A percentile compares a stretch with the other conserved stretches of the same genome.
Conservation (phyloP, 2,329 filamentous ascomycete genomes). For the Cladophialophora bantiana region DNA sequence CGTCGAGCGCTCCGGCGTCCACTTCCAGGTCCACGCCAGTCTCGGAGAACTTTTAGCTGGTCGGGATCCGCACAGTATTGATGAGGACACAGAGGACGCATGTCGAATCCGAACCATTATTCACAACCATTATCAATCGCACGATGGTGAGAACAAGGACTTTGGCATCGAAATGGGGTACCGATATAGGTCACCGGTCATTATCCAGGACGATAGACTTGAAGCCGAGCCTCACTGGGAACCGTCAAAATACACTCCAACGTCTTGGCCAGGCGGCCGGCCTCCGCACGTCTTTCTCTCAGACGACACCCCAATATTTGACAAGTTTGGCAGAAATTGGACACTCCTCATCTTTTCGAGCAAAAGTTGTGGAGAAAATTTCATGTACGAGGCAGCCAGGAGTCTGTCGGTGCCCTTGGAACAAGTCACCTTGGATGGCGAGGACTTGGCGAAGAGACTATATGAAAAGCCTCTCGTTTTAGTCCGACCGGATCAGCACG, state of each 20-base stretch:
- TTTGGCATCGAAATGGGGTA: constrained; percentile 41
- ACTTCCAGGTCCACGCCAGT: constrained; percentile 36
- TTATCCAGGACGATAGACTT: constrained; percentile 21
- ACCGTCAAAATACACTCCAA: constrained; percentile 22
- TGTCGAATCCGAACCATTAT: constrained; percentile 9
- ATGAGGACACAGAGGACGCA: constrained; percentile 21
- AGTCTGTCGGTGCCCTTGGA: constrained; percentile 15
- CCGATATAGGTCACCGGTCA: constrained; percentile 33
- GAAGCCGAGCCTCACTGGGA: constrained; percentile 16
- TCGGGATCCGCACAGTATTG: constrained; percentile 7
- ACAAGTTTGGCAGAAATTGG: constrained; percentile 28
- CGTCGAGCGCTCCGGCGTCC: constrained; percentile 40
- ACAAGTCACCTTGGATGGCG: constrained; percentile 10
- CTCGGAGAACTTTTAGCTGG: constrained; percentile 13
- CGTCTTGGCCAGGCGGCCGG: constrained; percentile 26
- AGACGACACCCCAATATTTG: constrained; percentile 28
- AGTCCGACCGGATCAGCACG: constrained; percentile 30
- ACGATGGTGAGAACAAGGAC: constrained; percentile 36
- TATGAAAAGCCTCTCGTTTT: constrained; percentile 29
- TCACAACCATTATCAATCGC: constrained; percentile 15
- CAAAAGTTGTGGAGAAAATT: constrained; percentile 2
- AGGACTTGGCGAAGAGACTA: constrained; percentile 21
- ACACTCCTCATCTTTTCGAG: constrained; percentile 21
- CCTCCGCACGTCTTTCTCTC: constrained; percentile 28
- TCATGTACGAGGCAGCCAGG: constrained; percentile 10